These are phyloP conservation scores for Teratosphaeria gauchensis DNA, from an alignment of 2,329 filamentous ascomycete genomes.

Conservation along the genomic window DNA sequence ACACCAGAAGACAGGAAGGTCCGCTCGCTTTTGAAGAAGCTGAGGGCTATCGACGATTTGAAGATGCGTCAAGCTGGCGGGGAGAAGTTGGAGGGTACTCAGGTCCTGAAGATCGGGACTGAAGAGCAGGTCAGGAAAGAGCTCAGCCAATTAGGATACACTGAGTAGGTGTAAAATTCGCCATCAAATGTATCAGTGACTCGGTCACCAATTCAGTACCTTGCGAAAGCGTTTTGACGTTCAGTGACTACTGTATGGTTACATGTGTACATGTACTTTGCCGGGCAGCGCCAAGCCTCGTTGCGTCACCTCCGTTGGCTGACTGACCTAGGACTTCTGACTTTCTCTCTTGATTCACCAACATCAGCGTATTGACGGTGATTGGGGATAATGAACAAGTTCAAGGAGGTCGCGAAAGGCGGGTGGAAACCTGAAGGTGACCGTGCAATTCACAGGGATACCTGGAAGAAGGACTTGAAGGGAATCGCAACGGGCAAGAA, in stretches of 20 bases:
- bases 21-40: conserved; percentile 88
- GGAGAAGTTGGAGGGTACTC: conserved; percentile 95
- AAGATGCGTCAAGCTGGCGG: conserved; percentile 93
- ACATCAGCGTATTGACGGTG: background rate
- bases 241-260: too few species aligned
- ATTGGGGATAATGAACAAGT: conserved; percentile 15
- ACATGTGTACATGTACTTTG: too few species aligned
- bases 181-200: background rate
- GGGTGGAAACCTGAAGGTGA: conserved; percentile 39
- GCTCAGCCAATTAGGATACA: conserved; percentile 36
- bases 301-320: too few species aligned
- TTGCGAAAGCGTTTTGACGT: too few species aligned
- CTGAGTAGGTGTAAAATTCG: background rate
- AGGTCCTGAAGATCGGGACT: conserved; percentile 95
- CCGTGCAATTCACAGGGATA: conserved; percentile 44
- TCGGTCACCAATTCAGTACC: too few species aligned
- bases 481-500: conserved; percentile 39
- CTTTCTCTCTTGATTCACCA: background rate
- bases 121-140: conserved; percentile 79
- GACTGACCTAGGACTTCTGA: too few species aligned
- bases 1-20: conserved; percentile 88
- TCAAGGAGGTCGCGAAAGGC: conserved; percentile 34
- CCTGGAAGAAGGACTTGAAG: conserved; percentile 36
- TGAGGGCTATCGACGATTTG: conserved; percentile 91
- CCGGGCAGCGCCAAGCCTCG: too few species aligned